These are phyloP conservation scores for Stephanodiscus triporus DNA, from an alignment of 108 stramenopile species.

Conservation along the genomic window DNA sequence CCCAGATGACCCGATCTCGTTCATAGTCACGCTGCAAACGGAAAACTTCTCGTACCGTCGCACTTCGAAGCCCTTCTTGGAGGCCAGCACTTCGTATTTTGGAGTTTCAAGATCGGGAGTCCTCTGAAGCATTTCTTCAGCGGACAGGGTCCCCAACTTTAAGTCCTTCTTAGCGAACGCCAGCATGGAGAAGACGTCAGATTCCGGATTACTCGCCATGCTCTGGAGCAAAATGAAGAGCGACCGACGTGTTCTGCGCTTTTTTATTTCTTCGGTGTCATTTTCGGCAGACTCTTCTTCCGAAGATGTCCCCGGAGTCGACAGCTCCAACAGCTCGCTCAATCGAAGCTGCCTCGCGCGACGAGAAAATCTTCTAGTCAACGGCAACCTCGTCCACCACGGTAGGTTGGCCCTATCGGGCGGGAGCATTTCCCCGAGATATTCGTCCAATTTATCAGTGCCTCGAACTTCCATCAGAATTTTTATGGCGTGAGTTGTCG, in stretches of 20 bases:
- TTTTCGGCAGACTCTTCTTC: neutral
- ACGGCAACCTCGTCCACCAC: conserved; percentile 16
- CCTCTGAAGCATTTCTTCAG: conserved; percentile 26
- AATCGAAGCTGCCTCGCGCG: conserved; percentile 34
- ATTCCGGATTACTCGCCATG: conserved; percentile 27
- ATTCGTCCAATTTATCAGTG: conserved; percentile 30
- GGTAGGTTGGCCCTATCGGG: conserved; percentile 3
- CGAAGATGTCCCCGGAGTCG: conserved; percentile 13
- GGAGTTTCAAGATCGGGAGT: conserved; percentile 83
- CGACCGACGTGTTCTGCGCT: conserved; percentile 18
- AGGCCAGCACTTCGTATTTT: conserved; percentile 62
- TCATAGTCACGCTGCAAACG: conserved; percentile 77
- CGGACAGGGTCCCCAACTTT: conserved; percentile 9
- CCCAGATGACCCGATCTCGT: conserved; percentile 21
- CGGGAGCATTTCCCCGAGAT: conserved; percentile 30
- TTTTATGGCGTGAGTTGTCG: conserved; percentile 13
- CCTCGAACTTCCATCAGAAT: conserved; percentile 23
- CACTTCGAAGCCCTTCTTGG: conserved; percentile 62
- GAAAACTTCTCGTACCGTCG: conserved; percentile 82
- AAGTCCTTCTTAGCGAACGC: conserved; percentile 12
- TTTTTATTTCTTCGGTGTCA: conserved; percentile 23
- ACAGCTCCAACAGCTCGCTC: conserved; percentile 21
- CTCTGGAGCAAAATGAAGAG: conserved; percentile 30
- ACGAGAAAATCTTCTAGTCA: conserved; percentile 25
- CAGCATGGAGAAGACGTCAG: conserved; percentile 7